Conservation (phyloP, 768 basidiomycete species). For the Mycena haematopus region DNA sequence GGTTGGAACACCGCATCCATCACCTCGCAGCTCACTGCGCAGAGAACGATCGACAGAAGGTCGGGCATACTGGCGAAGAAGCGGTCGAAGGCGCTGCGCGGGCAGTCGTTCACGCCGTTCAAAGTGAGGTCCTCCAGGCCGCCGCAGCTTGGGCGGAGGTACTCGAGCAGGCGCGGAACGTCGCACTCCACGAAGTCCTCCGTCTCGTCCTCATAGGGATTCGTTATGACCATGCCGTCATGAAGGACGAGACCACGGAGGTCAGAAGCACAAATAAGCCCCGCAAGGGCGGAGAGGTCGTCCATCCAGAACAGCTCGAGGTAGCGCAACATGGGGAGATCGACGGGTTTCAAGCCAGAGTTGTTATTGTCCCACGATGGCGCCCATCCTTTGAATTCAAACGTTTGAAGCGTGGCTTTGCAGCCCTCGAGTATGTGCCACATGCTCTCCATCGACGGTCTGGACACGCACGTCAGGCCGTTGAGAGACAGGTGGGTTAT, state of each 20-base stretch:
- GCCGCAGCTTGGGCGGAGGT: neutral
- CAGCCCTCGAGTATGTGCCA: conserved; percentile 9
- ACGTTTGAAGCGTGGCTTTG: conserved; percentile 1
- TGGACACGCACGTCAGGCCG: neutral
- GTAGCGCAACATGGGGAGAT: neutral
- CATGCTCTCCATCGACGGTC: conserved; percentile 13
- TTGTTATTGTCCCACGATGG: neutral
- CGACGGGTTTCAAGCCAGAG: neutral
- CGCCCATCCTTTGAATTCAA: conserved; percentile 17
- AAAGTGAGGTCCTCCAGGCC: conserved; percentile 2
- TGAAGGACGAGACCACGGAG: conserved; percentile 3
- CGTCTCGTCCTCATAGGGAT: conserved; percentile 4
- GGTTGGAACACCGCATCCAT: conserved; percentile 16
- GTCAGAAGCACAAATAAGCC: neutral
- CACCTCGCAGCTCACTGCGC: neutral
- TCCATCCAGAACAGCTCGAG: conserved; percentile 2
- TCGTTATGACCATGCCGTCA: neutral
- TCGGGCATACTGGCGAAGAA: conserved; percentile 11
- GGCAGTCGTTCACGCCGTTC: neutral
- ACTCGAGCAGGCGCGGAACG: conserved; percentile 1
- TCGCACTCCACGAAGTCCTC: neutral
- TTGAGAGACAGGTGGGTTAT: conserved; percentile 11
- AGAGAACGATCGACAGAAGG: conserved; percentile 1
- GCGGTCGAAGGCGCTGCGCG: conserved; percentile 10
- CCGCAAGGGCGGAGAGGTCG: conserved; percentile 9